Percentiles rank a stretch among this genome's conserved stretches.
Evolutionary conservation across 179 eudicot genomes (phyloP).

Genomic region (Carnegiea gigantea): DNA sequence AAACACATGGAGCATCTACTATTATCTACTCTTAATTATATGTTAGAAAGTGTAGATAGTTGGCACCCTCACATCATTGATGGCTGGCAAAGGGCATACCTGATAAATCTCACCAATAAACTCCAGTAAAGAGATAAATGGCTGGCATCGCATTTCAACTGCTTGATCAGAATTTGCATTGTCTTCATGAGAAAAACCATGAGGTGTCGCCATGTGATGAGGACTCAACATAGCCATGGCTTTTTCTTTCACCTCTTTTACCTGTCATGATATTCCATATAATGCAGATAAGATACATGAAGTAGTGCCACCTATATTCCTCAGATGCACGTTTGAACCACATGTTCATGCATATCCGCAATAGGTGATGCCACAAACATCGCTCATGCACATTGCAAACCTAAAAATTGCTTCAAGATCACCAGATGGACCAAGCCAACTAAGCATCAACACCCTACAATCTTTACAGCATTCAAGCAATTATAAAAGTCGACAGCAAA

Average conservation of each 20-base stretch:
- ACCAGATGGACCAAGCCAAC: neutral
- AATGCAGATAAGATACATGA: neutral
- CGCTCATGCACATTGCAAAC: neutral
- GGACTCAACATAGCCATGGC: constrained; percentile 82
- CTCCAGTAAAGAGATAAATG: constrained; percentile 87
- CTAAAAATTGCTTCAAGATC: neutral
- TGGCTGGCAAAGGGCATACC: constrained; percentile 35
- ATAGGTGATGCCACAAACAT: too few relatives aligned
- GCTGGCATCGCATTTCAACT: constrained; percentile 46
- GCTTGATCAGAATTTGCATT: constrained; percentile 50
- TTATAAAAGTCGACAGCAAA: too few relatives aligned
- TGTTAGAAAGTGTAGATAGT: neutral
- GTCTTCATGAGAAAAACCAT: constrained; percentile 50
- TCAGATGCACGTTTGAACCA: neutral
- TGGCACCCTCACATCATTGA: neutral
- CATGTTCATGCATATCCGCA: neutral
- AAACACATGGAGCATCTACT: too few relatives aligned
- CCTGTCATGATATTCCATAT: constrained; percentile 40
- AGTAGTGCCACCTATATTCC: neutral
- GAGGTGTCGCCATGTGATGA: constrained; percentile 58
- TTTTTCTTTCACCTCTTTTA: constrained; percentile 91
- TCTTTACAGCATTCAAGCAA: too few relatives aligned
- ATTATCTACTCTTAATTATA: too few relatives aligned
- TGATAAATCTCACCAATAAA: constrained; percentile 95
- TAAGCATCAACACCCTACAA: neutral